Evolutionary conservation across 2,329 filamentous ascomycete genomes (phyloP).

Genomic region (Fusarium sororula): DNA sequence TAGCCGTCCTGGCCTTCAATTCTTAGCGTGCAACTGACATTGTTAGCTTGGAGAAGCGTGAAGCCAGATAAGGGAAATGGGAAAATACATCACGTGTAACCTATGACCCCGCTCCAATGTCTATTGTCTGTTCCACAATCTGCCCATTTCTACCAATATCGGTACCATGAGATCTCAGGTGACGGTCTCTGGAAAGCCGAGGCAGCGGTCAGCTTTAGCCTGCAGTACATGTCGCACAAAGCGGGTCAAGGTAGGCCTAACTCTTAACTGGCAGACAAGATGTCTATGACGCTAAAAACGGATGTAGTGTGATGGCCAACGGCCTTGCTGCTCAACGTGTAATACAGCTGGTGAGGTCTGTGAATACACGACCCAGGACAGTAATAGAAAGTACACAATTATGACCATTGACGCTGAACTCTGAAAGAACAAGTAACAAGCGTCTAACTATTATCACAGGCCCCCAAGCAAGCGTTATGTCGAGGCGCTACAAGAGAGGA

Average conservation of each 20-base stretch:
- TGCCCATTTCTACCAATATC: neutral
- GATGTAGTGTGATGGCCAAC: neutral
- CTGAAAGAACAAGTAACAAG: accelerated
- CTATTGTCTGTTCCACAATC: neutral
- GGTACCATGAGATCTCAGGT: neutral
- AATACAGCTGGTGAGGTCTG: neutral
- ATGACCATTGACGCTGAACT: accelerated
- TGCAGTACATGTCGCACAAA: neutral
- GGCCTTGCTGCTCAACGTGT: neutral
- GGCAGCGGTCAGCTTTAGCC: neutral
- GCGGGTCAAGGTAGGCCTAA: neutral
- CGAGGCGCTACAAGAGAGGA: neutral
- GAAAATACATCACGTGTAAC: neutral
- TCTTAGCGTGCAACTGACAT: too few species aligned
- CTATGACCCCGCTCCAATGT: neutral
- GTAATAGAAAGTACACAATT: neutral
- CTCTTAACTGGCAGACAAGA: too few species aligned
- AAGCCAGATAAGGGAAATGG: neutral
- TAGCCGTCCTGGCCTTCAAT: neutral
- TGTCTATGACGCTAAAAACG: neutral
- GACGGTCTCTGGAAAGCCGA: neutral
- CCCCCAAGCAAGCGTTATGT: neutral
- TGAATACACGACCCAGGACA: neutral
- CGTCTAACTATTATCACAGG: neutral
- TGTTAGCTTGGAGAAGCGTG: neutral